Base-by-base conservation (phyloP, 495 filamentous ascomycete genomes). In the Aspergillus heteromorphus region DNA sequence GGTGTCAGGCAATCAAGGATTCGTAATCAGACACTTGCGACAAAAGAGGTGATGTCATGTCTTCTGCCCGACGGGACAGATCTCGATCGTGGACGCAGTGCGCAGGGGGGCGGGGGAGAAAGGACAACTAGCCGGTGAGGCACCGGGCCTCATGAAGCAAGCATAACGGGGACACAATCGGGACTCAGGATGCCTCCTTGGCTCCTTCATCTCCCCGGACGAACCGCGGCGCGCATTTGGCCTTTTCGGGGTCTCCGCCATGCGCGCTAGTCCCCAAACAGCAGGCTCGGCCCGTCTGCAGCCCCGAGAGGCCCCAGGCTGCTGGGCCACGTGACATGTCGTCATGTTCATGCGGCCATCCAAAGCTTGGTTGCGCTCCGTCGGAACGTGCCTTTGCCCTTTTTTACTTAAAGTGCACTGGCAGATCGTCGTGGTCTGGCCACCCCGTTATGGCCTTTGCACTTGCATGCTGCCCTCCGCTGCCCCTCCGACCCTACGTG, bases 401-500 rank as follows among this genome's bases (percentile, higher is more conserved):
- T 27, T 27, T 3, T 7, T 27, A 27, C 25, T 48, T 54, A 54
- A 54, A 36, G 29, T 21, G n/a, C 29, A n/a, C 51, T 42, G 49
- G 36, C 17, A 45, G 56, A 63, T 54, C 53, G 54, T 34, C 50
- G 43, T 48, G 54, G 55, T 59, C 60, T 56, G 59, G 55, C 53
- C 56, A 49, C 51, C 50, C 49, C 10, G 25, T 23, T 34, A 58
- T 49, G 55, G 49, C 36, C 48, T 53, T 53, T 49, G 49, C 49
- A 13, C 47, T 53, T 59, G 59, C 45, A 72, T 71, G 69, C 55
- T 60, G 36, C 48, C 57, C 83, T 27, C 76, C 87, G 71, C 83
- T 78, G 72, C 87, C 83, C 19, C 70, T 81, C 17, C 71, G 88
- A n/a, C 84, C 73, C 2, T 59, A 67, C 41, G 59, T 70, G 50